These are phyloP conservation scores for Ambrosia hybrid DNA, from an alignment of 140 eudicot species.

Conservation along the genomic window DNA sequence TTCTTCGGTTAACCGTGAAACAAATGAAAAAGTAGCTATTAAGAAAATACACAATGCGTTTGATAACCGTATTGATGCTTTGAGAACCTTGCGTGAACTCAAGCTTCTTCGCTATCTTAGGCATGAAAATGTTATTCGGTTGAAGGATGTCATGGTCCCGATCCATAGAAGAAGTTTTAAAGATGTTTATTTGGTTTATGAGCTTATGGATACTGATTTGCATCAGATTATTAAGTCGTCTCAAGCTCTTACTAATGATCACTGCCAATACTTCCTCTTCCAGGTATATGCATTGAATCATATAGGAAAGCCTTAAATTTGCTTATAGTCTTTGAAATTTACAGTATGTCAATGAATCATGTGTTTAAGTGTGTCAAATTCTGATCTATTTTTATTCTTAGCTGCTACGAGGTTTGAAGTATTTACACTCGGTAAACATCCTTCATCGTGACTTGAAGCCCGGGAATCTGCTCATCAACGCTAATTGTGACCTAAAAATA, in stretches of 20 bases:
- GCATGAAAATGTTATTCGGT: slow-evolving; percentile 65
- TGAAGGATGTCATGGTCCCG: slow-evolving; percentile 78
- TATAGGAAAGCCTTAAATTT: not conserved
- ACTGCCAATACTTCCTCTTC: slow-evolving; percentile 79
- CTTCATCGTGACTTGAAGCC: slow-evolving; percentile 94
- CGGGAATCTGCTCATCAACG: slow-evolving; percentile 83
- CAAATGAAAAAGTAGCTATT: slow-evolving; percentile 73
- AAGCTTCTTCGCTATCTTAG: slow-evolving; percentile 74
- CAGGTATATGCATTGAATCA: slow-evolving; percentile 51
- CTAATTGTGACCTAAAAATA: slow-evolving; percentile 83
- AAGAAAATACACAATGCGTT: slow-evolving; percentile 68
- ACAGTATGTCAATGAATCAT: too few relatives aligned
- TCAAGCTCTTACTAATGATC: slow-evolving; percentile 80
- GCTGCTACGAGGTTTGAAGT: slow-evolving; percentile 83
- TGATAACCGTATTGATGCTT: slow-evolving; percentile 75
- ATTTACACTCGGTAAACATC: slow-evolving; percentile 88
- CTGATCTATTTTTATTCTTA: slow-evolving; percentile 24
- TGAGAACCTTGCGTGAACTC: slow-evolving; percentile 72
- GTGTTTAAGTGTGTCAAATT: not conserved
- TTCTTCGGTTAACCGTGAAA: slow-evolving; percentile 68
- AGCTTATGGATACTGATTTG: slow-evolving; percentile 92
- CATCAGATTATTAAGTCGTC: slow-evolving; percentile 93
- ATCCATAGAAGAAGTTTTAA: slow-evolving; percentile 60
- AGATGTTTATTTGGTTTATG: slow-evolving; percentile 86
- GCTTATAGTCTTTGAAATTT: too few relatives aligned